Evolutionary conservation across 331 rosid species (phyloP).

Genomic region (Dryas integrifolia): DNA sequence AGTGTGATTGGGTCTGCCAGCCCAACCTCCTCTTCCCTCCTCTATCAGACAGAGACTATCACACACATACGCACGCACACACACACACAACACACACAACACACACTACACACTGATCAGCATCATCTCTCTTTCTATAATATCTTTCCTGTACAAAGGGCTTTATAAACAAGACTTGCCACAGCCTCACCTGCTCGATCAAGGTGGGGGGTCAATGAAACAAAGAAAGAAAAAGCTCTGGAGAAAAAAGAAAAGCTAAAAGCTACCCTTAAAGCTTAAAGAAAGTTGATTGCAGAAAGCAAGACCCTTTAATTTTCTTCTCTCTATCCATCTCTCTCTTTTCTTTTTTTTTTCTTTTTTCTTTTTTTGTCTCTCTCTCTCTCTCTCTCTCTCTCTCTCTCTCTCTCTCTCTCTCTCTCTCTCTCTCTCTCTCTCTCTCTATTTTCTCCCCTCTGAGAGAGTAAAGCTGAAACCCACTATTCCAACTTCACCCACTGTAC

Average conservation of each 20-base stretch:
- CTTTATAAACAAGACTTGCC: constrained; percentile 56
- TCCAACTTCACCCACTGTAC: constrained; percentile 42
- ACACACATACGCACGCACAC: not conserved
- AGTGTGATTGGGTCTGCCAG: constrained; percentile 32
- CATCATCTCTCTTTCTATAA: not conserved
- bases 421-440: constrained; percentile 24
- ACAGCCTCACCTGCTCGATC: constrained; percentile 53
- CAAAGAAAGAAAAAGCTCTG: constrained; percentile 33
- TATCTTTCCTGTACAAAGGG: constrained; percentile 16
- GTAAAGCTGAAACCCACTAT: constrained; percentile 75
- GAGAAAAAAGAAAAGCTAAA: constrained; percentile 35
- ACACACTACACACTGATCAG: too few species aligned
- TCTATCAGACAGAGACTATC: constrained; percentile 5
- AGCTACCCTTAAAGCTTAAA: constrained; percentile 47
- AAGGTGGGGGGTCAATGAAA: constrained; percentile 72
- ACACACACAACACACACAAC: too few species aligned
- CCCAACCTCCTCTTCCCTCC: constrained; percentile 5
- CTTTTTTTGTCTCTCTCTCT: constrained; percentile 21
- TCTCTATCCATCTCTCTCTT: constrained; percentile 5
- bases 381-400: constrained; percentile 25
- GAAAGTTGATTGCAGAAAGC: constrained; percentile 83
- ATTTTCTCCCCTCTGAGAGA: constrained; percentile 19
- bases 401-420: constrained; percentile 15
- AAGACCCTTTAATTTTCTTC: constrained; percentile 34
- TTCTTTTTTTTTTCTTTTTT: too few species aligned